Base-by-base conservation (phyloP, 2,329 filamentous ascomycete genomes). In the Scedosporium minutisporum region DNA sequence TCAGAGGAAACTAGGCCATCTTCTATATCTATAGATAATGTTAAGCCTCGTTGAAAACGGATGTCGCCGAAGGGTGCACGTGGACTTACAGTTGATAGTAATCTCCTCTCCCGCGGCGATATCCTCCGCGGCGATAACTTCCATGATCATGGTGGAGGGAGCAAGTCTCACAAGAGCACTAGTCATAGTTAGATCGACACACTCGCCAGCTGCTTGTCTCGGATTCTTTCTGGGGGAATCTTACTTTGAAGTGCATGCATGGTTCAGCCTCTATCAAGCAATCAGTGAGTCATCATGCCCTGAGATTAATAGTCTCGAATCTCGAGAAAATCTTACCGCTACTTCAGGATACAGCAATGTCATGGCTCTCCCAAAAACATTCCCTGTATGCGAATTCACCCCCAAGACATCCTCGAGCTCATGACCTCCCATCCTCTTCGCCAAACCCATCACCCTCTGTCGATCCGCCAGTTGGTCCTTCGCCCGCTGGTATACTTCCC, bases 91-190 rank as follows among this genome's bases (percentile, higher is more conserved):
- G 12, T 23, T 57, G 53, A 27, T 25, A 7, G 53, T 41, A 33
- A 60, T 60, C 38, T 60, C 58, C 18, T 60, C 58, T 23, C 58
- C 58, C 9, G n/a, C 58, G 5, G 58, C n/a, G 9, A 60, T 60
- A 27, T 60, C 38, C 16, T 33, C 6, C 3, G 21, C 4, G 6
- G 58, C 58, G 33, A 60, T n/a, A 7, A 60, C 41, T 7, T 60
- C 58, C 58, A 60, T 60, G 16, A 16, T 27, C 18, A 60, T 18
- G 10, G 7, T 60, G 16, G 25, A 21, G 27, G 29, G 18, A 1
- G 33, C 18, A 12, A 60, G 23, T 23, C 41, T 38, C 6, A 27
- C 58, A 16, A 42, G 38, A 5, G 58, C 29, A 46, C 58, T 58
- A 16, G 12, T 12, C 5, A 18, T 5, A 38, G 57, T 58, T 29